These are phyloP conservation scores for Mucor sp. DNA, from an alignment of 371 early-diverging fungal genomes.

Conservation along the genomic window DNA sequence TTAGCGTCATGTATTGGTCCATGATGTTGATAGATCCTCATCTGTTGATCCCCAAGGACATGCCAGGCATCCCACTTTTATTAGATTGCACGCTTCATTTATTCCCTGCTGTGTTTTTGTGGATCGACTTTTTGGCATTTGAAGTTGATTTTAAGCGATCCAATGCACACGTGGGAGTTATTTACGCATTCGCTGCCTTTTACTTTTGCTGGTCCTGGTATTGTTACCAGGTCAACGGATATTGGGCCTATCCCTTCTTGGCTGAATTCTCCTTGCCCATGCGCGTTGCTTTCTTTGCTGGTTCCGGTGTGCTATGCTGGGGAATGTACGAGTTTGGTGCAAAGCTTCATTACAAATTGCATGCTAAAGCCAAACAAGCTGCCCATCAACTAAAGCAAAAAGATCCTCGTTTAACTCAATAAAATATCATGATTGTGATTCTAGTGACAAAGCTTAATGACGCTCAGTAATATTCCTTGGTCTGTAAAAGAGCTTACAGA, in stretches of 20 bases:
- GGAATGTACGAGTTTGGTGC: conserved; percentile 47
- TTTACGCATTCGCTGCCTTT: conserved; percentile 30
- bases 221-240: conserved; percentile 38
- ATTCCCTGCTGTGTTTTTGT: conserved; percentile 44
- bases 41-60: conserved; percentile 35
- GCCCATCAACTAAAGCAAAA: neutral
- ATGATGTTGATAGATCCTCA: conserved; percentile 40
- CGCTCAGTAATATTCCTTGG: too few species aligned
- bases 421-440: neutral
- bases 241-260: conserved; percentile 51
- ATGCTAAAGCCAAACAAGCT: neutral
- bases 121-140: conserved; percentile 48
- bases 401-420: neutral
- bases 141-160: conserved; percentile 42
- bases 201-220: conserved; percentile 46
- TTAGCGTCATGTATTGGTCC: conserved; percentile 45
- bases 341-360: conserved; percentile 12
- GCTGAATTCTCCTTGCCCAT: conserved; percentile 22
- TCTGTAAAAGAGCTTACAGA: neutral
- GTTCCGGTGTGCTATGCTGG: conserved; percentile 37
- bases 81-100: conserved; percentile 45
- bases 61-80: conserved; percentile 33
- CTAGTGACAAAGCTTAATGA: neutral
- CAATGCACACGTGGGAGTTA: conserved; percentile 27
- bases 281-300: conserved; percentile 33